These are phyloP conservation scores for Penicillium concentricum DNA, from an alignment of 2,329 filamentous ascomycete genomes.

Conservation along the genomic window DNA sequence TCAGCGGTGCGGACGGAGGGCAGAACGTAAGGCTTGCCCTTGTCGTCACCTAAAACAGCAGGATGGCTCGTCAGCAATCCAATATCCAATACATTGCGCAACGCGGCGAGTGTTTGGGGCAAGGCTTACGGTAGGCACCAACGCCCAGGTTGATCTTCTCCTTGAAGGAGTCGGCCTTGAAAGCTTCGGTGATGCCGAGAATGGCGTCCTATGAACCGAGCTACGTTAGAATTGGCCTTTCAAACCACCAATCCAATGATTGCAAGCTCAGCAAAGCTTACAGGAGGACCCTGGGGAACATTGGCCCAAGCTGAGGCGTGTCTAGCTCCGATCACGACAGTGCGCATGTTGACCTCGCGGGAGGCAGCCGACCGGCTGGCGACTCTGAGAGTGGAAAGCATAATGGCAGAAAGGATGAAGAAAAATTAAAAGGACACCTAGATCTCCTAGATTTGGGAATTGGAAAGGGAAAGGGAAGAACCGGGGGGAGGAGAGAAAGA, in stretches of 20 bases:
- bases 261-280: slow-evolving; percentile 51
- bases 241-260: background rate
- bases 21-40: slow-evolving; percentile 96
- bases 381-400: slow-evolving; percentile 50
- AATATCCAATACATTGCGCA: background rate
- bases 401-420: slow-evolving; percentile 22
- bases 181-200: slow-evolving; percentile 81
- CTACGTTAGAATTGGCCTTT: slow-evolving; percentile 26
- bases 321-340: slow-evolving; percentile 48
- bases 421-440: slow-evolving; percentile 9
- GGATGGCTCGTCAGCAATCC: background rate
- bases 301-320: slow-evolving; percentile 84
- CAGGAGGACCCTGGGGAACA: slow-evolving; percentile 90
- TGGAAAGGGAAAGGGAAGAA: slow-evolving; percentile 15
- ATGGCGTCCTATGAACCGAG: slow-evolving; percentile 42
- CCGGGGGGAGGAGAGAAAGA: slow-evolving; percentile 8
- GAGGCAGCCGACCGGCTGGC: slow-evolving; percentile 43
- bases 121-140: slow-evolving; percentile 77
- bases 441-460: slow-evolving; percentile 5
- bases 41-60: slow-evolving; percentile 64
- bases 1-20: slow-evolving; percentile 89
- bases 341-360: slow-evolving; percentile 41
- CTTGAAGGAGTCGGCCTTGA: slow-evolving; percentile 90
- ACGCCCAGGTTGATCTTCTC: slow-evolving; percentile 99
- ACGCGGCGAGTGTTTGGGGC: background rate